Conservation (phyloP, 2,329 filamentous ascomycete species). For the Venturia oleaginea region DNA sequence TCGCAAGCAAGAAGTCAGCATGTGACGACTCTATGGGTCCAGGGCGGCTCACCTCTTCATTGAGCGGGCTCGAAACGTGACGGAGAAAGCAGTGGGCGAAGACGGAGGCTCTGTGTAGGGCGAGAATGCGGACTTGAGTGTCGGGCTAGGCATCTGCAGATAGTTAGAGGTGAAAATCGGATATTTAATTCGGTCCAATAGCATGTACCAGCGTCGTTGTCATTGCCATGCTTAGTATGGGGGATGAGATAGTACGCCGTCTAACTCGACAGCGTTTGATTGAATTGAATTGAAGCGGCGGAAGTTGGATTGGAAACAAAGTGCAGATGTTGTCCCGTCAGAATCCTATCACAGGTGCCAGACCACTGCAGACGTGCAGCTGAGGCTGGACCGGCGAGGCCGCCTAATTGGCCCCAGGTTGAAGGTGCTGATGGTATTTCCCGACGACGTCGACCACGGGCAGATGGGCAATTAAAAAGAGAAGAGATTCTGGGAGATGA, state of each 20-base stretch:
- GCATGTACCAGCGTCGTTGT: slow-evolving; percentile 13
- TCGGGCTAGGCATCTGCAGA: slow-evolving; percentile 15
- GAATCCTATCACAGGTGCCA: slow-evolving; percentile 5
- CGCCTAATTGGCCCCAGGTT: slow-evolving; percentile 4
- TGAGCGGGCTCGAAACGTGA: slow-evolving; percentile 27
- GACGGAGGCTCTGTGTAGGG: slow-evolving; percentile 44
- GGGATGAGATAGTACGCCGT: neutral
- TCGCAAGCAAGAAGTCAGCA: slow-evolving; percentile 21
- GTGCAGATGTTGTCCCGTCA: neutral
- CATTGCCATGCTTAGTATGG: slow-evolving; percentile 9
- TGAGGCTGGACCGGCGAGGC: slow-evolving; percentile 5
- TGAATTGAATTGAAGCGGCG: neutral
- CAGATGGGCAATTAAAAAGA: neutral
- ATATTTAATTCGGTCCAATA: neutral
- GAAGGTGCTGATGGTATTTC: neutral
- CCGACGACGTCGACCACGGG: neutral
- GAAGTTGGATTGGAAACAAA: neutral
- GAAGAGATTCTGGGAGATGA: neutral
- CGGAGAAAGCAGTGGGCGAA: slow-evolving; percentile 37
- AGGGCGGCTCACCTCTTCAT: slow-evolving; percentile 28
- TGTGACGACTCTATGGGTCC: slow-evolving; percentile 2
- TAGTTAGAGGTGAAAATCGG: neutral
- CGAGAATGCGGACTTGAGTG: slow-evolving; percentile 38
- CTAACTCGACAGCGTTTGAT: neutral
- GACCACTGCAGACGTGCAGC: slow-evolving; percentile 1